Evolutionary conservation across 257 asterid species (phyloP).

Genomic region (Ocimum tenuiflorum): DNA sequence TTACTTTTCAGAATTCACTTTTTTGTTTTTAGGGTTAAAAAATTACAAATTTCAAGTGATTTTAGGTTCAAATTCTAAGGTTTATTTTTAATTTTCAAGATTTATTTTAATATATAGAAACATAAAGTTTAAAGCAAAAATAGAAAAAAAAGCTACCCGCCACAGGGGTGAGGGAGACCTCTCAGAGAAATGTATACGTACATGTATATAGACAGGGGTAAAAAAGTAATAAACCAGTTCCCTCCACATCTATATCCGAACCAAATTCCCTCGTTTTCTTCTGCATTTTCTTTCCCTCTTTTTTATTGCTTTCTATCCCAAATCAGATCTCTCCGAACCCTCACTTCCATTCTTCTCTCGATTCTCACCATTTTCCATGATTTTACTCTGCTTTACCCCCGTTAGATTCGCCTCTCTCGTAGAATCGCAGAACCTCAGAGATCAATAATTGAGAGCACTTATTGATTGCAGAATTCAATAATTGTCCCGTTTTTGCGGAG

Average conservation of each 20-base stretch:
- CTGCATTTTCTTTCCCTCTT: slow-evolving; percentile 33
- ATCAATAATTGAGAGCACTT: slow-evolving; percentile 18
- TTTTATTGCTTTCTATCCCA: slow-evolving; percentile 41
- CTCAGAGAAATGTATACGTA: too few relatives aligned
- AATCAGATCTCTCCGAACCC: slow-evolving; percentile 36
- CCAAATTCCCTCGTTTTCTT: slow-evolving; percentile 80
- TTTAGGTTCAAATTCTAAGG: too few relatives aligned
- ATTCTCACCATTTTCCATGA: slow-evolving; percentile 12
- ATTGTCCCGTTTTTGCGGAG: background rate
- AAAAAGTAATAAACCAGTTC: slow-evolving; percentile 33
- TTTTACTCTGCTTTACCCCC: background rate
- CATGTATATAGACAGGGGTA: too few relatives aligned
- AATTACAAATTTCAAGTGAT: too few relatives aligned
- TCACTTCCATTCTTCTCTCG: slow-evolving; percentile 22
- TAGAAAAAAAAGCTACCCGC: too few relatives aligned
- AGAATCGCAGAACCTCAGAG: slow-evolving; percentile 17
- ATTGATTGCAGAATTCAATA: slow-evolving; percentile 10
- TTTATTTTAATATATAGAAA: too few relatives aligned
- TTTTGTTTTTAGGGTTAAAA: too few relatives aligned
- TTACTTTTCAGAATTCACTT: too few relatives aligned
- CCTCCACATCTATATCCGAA: slow-evolving; percentile 96
- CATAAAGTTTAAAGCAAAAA: too few relatives aligned
- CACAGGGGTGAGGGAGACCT: too few relatives aligned
- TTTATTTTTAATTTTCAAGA: too few relatives aligned
- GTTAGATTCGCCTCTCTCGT: background rate